phyloP scores from a whole-genome alignment of 176 grass and related monocot genomes.

The Stipa capillata region DNA sequence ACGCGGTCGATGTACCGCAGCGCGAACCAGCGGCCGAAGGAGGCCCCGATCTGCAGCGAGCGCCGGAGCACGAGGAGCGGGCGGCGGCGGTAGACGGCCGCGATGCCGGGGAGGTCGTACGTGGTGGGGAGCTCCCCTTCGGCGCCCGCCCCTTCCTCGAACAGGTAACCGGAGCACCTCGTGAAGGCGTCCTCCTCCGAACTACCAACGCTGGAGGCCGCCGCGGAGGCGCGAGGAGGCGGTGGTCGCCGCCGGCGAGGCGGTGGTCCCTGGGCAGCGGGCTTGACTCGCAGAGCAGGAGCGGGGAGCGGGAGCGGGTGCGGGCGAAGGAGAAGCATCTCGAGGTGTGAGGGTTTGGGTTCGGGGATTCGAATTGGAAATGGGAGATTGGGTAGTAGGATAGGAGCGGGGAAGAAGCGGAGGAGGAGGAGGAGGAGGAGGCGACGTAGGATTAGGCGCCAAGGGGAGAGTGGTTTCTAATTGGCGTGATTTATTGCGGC shows the following conservation, averaged over 20 bases:
- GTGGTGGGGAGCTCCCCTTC: conserved; percentile 52
- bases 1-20: conserved; percentile 60
- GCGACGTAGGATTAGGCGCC: conserved; percentile 29
- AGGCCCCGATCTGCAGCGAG: conserved; percentile 56
- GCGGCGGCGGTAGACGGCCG: conserved; percentile 59
- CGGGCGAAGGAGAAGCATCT: conserved; percentile 28
- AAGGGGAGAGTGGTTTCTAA: conserved; percentile 33
- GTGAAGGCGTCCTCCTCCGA: conserved; percentile 81
- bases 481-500: conserved; percentile 25
- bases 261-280: background rate
- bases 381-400: background rate
- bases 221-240: background rate
- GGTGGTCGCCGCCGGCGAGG: background rate
- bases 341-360: background rate
- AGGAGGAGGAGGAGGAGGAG: background rate
- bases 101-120: conserved; percentile 50
- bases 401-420: background rate
- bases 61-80: conserved; percentile 84
- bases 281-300: background rate
- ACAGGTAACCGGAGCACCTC: conserved; percentile 81
- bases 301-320: background rate
- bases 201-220: background rate
- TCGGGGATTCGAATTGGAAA: background rate
- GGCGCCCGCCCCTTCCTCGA: conserved; percentile 46
- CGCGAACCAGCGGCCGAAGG: conserved; percentile 89